Base-by-base conservation (phyloP, 768 basidiomycete genomes). In the Lyophyllum atratum region DNA sequence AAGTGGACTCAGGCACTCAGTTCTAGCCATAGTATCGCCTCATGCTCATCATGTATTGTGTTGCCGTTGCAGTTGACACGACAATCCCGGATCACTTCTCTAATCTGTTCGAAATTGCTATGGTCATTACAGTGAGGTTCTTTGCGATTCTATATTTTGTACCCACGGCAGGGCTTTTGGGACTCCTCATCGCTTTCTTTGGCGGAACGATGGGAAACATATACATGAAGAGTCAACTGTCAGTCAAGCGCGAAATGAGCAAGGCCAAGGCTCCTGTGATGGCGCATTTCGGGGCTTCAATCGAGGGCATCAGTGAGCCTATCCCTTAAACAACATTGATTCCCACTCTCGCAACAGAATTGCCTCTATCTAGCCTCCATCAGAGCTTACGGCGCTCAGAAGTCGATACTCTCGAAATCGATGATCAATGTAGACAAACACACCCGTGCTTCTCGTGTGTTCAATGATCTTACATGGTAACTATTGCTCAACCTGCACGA, bases 371-470 rank as follows among this genome's bases (percentile, higher is more conserved):
- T 37, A 80, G 80, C 68, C 2, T 80, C 85, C 4, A 84, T 90
- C 51, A 76, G 87, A 12, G 89, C 89, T 0, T 90, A 85, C 65
- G 82, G 82, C 2, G 84, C 81, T 3, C 77, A 87, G 68, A 69
- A 73, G 19, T 55, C 70, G 3, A 84, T 78, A 71, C 76, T 68
- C 54, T 43, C 43, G 49, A 73, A 80, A 59, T 77, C 80, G 3
- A 60, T 80, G 42, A 68, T 70, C 19, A 75, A 81, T 4, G 82
- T 88, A 21, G 81, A 90, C 64, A 70, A 72, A 29, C 85, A 80
- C 56, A 72, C 73, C 10, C 74, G 77, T 34, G 66, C 78, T 3
- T 69, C 78, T 4, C 63, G 78, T 10, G 72, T 75, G 1, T 82
- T 81, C 64, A 83, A 82, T 47, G 80, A 81, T 60, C 69, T 82